Evolutionary conservation across 257 asterid species (phyloP), one percentile per base, ranked within the genome.

Genomic region (Nicotiana otophora): DNA sequence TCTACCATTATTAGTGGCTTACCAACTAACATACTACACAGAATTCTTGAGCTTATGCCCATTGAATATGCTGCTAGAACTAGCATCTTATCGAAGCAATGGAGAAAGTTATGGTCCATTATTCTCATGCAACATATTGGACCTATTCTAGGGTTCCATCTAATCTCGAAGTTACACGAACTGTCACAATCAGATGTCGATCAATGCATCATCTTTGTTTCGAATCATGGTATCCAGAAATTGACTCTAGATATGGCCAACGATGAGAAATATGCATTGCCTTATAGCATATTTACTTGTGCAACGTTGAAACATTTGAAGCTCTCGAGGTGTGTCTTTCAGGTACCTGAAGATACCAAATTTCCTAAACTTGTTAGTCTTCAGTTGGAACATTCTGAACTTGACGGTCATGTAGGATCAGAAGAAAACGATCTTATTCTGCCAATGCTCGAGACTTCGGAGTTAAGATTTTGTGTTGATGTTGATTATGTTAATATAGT

Each of bases 141-240:
- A n/a, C 8, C 61, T 42, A 10, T 72, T 42, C 4, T 12, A 1
- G 53, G 28, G 20, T 9, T 72, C 26, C 16, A 39, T 20, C 28
- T 72, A 0, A 53, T 53, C 57, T 53, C 57, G 1, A 10, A 4
- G 4, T 1, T 0, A 3, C 0, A 53, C 5, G 0, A 0, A 0
- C 4, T 53, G 17, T 0, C 53, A 68, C 31, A 55, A 9, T 78
- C 78, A n/a, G 86, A 64, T 51, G 11, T 77, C 6, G 61, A 83
- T 19, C 36, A 39, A 6, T 58, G 28, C 62, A 51, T 83, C 5
- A n/a, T 55, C 7, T 34, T 78, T 4, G 12, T 75, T 26, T 23
- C 60, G 0, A n/a, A 58, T 9, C 36, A 62, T 28, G 53, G 63
- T 23, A 42, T 75, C 0, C 7, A 66, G 3, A 66, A 33, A 26